These are phyloP conservation scores for Pseudogymnoascus sp. DNA, from an alignment of 2,329 filamentous ascomycete species.

Conservation along the genomic window DNA sequence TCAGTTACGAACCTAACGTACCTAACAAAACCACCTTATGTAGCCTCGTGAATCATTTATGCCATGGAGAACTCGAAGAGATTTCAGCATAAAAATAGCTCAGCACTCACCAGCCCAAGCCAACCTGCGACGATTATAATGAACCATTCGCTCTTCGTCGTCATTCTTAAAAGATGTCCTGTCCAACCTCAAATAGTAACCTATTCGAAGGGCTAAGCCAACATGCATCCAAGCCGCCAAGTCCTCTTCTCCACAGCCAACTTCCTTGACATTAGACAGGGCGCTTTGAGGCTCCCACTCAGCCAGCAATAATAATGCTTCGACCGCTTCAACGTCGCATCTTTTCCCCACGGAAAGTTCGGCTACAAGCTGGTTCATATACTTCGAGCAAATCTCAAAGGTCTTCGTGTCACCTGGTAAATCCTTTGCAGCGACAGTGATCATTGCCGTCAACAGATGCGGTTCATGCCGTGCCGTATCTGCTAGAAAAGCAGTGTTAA, in stretches of 20 bases:
- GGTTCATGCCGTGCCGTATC: constrained; percentile 53
- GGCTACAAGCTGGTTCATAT: constrained; percentile 63
- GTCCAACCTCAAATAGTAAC: constrained; percentile 63
- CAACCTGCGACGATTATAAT: constrained; percentile 54
- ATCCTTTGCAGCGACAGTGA: constrained; percentile 65
- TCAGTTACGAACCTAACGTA: background rate
- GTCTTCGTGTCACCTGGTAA: constrained; percentile 54
- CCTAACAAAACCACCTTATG: background rate
- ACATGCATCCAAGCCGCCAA: constrained; percentile 72
- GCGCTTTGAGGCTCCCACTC: constrained; percentile 49
- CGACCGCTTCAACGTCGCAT: constrained; percentile 61
- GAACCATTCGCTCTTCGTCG: constrained; percentile 48
- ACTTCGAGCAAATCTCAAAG: constrained; percentile 57
- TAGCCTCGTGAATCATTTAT: background rate
- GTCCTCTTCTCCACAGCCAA: constrained; percentile 66
- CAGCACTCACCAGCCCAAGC: constrained; percentile 52
- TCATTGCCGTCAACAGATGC: constrained; percentile 60
- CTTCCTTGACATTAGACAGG: constrained; percentile 37
- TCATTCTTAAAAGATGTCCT: constrained; percentile 58
- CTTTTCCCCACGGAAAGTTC: constrained; percentile 58
- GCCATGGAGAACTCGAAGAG: background rate
- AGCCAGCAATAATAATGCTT: constrained; percentile 60
- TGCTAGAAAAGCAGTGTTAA: constrained; percentile 45
- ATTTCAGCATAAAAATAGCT: constrained; percentile 10
- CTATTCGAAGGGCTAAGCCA: constrained; percentile 59